Evolutionary conservation across 2,329 filamentous ascomycete genomes (phyloP).

Genomic region (Clonostachys rhizophaga): DNA sequence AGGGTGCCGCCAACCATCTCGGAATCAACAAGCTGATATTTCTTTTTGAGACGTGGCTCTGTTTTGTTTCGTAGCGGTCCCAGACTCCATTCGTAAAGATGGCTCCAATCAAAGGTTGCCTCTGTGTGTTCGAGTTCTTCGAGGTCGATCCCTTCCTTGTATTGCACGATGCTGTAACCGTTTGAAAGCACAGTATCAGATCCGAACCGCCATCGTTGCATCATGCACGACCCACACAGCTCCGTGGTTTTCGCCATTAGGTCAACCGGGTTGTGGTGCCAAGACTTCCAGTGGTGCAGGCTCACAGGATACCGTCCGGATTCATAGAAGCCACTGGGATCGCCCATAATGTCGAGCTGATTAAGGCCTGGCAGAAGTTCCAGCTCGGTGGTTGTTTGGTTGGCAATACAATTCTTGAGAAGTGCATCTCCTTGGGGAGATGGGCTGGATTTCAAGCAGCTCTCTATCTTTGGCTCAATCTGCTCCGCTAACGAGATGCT

Average conservation of each 20-base stretch:
- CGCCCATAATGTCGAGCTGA: slow-evolving; percentile 51
- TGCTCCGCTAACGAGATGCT: slow-evolving; percentile 44
- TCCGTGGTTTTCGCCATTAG: slow-evolving; percentile 41
- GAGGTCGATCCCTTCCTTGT: slow-evolving; percentile 29
- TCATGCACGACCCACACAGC: slow-evolving; percentile 54
- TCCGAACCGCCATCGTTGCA: slow-evolving; percentile 48
- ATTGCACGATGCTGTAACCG: slow-evolving; percentile 52
- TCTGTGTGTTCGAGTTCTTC: slow-evolving; percentile 28
- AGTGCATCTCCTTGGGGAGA: slow-evolving; percentile 46
- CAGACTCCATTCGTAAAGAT: slow-evolving; percentile 2
- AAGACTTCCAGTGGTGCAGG: slow-evolving; percentile 61
- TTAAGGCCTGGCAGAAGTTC: slow-evolving; percentile 49
- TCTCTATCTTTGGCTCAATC: slow-evolving; percentile 38
- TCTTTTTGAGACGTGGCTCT: slow-evolving; percentile 2
- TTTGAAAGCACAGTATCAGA: slow-evolving; percentile 49
- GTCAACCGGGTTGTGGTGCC: slow-evolving; percentile 46
- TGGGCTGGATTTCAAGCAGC: slow-evolving; percentile 34
- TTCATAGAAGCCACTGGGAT: slow-evolving; percentile 57
- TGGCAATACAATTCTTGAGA: slow-evolving; percentile 51
- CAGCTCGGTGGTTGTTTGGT: slow-evolving; percentile 47
- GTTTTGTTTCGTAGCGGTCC: slow-evolving; percentile 1
- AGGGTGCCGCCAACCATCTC: slow-evolving; percentile 1
- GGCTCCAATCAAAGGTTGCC: slow-evolving; percentile 1
- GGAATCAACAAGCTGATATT: slow-evolving; percentile 1
- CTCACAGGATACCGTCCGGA: slow-evolving; percentile 47